phyloP scores from a whole-genome alignment of 805 yeast species.

The Sungouiella blattae region DNA sequence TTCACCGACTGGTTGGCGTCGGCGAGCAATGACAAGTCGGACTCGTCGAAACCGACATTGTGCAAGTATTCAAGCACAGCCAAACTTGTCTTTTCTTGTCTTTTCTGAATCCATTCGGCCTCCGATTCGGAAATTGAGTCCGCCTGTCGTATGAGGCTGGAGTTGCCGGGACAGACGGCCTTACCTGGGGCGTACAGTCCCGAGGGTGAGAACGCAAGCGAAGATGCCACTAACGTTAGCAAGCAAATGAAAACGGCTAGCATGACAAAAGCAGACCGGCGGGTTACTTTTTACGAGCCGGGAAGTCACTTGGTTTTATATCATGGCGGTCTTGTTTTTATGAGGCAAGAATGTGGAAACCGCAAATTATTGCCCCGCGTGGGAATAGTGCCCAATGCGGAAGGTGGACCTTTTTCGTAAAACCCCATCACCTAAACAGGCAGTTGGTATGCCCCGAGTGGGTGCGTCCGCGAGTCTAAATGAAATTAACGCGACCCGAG shows the following conservation, averaged over 20 bases:
- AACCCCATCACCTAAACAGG: no score
- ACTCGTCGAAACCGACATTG: conserved; percentile 8
- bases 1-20: conserved; percentile 12
- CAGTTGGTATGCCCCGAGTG: no score
- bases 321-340: no score
- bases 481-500: no score
- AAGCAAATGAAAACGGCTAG: neutral
- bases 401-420: no score
- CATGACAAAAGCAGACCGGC: neutral
- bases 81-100: neutral
- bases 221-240: neutral
- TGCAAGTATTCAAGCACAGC: conserved; percentile 4
- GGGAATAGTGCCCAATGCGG: no score
- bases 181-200: neutral
- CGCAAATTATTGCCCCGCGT: no score
- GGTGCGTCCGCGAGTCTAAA: no score
- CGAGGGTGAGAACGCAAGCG: neutral
- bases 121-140: neutral
- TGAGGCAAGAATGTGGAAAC: no score
- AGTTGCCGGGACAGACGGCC: neutral
- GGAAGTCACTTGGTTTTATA: no score
- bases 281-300: no score
- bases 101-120: neutral
- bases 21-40: neutral
- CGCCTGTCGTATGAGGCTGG: neutral